Base-by-base conservation (phyloP, 257 asterid genomes). In the Knoxia roxburghii region DNA sequence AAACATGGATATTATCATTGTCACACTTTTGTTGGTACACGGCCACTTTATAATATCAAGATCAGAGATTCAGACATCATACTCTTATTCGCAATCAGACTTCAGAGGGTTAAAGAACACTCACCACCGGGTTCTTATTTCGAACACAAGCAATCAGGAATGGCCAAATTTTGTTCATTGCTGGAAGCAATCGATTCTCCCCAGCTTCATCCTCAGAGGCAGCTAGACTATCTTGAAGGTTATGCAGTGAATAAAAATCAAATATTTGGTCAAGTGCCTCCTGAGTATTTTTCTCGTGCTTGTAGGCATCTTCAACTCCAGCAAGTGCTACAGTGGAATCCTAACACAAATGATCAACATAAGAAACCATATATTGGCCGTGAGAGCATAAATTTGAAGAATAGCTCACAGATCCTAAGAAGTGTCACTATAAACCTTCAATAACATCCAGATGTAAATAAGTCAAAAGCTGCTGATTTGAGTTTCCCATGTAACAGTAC, bases 161-260 rank as follows among this genome's bases (percentile, higher is more conserved):
- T 26, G 97, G 97, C 99, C 99, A 94, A n/a, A 88, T 83, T 84
- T 88, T 90, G 72, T 94, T 94, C 86, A 84, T 75, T 49, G 99
- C 97, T 64, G 99, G 99, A 76, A 94, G 96, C 78, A 87, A 78
- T 81, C 92, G 77, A 68, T 87, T 90, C 77, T 90, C 99, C 21
- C 59, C 76, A 68, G 86, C 72, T 78, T 85, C 97, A 79, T 90
- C 97, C 81, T 79, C 89, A 49, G 85, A 77, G 67, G 84, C 86
- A 67, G 80, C 89, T 52, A 88, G 78, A 62, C 84, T 76, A 74
- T 94, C 97, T 57, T 67, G 82, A 69, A 90, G 96, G 75, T 70
- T 64, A 75, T 86, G 74, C 32, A 88, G 77, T 30, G 89, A 83
- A 68, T 72, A 61, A 57, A 81, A 75, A 63, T 76, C 66, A 40